Conservation (phyloP, 495 filamentous ascomycete genomes). For the Melanomma pulvis-pyrius region DNA sequence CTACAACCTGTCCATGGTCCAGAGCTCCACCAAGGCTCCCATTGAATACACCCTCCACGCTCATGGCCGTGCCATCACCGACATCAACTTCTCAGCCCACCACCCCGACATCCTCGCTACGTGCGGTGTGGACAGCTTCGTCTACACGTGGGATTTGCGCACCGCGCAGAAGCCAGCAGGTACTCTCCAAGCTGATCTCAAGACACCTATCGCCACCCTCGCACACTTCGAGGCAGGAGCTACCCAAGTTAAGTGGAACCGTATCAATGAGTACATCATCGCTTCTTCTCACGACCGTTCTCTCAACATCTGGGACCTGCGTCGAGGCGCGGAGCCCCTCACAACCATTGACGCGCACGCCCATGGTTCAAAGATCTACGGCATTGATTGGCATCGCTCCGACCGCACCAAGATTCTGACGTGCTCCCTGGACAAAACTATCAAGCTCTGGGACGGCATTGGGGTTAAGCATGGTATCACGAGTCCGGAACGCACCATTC, state of each 20-base stretch:
- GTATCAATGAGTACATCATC: constrained; percentile 79
- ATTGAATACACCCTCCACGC: constrained; percentile 90
- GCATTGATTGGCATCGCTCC: constrained; percentile 89
- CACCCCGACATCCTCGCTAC: constrained; percentile 88
- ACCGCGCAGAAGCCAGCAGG: constrained; percentile 72
- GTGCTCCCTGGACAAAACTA: constrained; percentile 87
- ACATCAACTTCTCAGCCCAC: constrained; percentile 95
- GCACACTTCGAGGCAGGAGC: constrained; percentile 95
- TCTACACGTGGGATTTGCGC: constrained; percentile 91
- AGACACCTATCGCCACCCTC: constrained; percentile 49
- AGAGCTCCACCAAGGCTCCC: constrained; percentile 63
- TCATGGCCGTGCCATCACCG: constrained; percentile 88
- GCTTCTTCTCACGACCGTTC: constrained; percentile 88
- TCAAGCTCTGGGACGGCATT: constrained; percentile 91
- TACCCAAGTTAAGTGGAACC: constrained; percentile 94
- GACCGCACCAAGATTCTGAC: constrained; percentile 72
- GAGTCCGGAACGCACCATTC: constrained; percentile 71
- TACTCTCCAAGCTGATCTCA: constrained; percentile 43
- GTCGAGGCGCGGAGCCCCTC: constrained; percentile 77
- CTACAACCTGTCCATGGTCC: constrained; percentile 81
- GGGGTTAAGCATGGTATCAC: constrained; percentile 50
- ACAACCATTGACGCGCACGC: constrained; percentile 75
- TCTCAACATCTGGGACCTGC: constrained; percentile 87
- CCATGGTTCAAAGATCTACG: constrained; percentile 95
- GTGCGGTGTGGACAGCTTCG: constrained; percentile 89